These are phyloP conservation scores for Sanghuangporus sanghuang DNA, from an alignment of 1,284 basidiomycete genomes.

Conservation along the genomic window DNA sequence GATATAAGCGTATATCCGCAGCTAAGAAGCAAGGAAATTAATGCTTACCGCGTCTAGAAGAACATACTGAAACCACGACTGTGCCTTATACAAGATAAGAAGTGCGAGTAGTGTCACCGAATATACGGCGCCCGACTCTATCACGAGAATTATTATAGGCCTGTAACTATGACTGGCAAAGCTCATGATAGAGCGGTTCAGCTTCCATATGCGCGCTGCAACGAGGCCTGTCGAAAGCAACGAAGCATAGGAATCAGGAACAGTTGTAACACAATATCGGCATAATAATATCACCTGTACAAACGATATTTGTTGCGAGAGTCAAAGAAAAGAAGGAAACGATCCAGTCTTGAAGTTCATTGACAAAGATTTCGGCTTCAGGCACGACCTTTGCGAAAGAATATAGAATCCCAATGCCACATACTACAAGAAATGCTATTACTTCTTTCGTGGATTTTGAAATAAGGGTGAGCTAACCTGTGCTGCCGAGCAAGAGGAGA, in stretches of 20 bases:
- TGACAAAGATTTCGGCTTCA: slow-evolving; percentile 4
- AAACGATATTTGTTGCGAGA: slow-evolving; percentile 18
- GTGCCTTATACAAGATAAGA: slow-evolving; percentile 30
- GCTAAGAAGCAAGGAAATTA: not conserved
- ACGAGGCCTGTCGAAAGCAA: slow-evolving; percentile 27
- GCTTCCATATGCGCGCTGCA: slow-evolving; percentile 32
- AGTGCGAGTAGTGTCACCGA: slow-evolving; percentile 31
- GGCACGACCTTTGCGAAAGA: slow-evolving; percentile 4
- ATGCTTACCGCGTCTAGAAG: slow-evolving; percentile 32
- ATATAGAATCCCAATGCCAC: slow-evolving; percentile 1
- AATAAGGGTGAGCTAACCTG: not conserved
- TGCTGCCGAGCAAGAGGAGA: slow-evolving; percentile 1
- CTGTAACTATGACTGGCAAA: slow-evolving; percentile 24
- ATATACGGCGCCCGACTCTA: slow-evolving; percentile 40
- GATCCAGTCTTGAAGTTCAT: slow-evolving; percentile 16
- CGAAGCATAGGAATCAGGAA: not conserved
- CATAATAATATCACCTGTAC: slow-evolving; percentile 7
- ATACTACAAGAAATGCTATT: not conserved
- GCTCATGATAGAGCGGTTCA: slow-evolving; percentile 22
- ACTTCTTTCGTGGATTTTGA: too few relatives aligned
- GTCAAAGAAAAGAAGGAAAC: slow-evolving; percentile 19
- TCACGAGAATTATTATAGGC: slow-evolving; percentile 31
- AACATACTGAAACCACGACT: slow-evolving; percentile 35
- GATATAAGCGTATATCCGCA: not conserved
- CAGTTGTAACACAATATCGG: not conserved